These are phyloP conservation scores for Setaria viridis DNA, from an alignment of 202 grass and related monocot genomes.

Conservation along the genomic window DNA sequence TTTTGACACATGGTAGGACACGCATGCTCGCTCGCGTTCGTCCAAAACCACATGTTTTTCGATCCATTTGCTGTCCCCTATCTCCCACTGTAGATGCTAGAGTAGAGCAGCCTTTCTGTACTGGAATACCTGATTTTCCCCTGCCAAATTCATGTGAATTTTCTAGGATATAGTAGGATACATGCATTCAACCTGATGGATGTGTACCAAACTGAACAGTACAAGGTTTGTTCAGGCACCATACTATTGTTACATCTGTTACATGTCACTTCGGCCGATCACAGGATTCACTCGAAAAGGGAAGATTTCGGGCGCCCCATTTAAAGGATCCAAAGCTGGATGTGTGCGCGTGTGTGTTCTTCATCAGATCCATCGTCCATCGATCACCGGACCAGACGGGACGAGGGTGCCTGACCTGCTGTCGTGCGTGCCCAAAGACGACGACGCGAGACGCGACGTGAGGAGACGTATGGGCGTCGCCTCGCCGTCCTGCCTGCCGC, in stretches of 20 bases:
- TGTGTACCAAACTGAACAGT: background rate
- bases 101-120: background rate
- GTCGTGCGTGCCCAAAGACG: background rate
- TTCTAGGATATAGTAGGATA: background rate
- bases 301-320: background rate
- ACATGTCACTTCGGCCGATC: background rate
- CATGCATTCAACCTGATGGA: background rate
- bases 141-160: background rate
- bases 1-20: constrained; percentile 23
- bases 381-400: background rate
- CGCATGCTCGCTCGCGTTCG: background rate
- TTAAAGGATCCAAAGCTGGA: background rate
- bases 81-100: background rate
- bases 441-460: background rate
- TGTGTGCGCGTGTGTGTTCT: background rate
- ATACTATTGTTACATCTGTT: background rate
- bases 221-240: background rate
- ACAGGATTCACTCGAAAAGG: constrained; percentile 17
- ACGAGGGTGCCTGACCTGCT: background rate
- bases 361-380: background rate
- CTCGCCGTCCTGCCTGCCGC: background rate
- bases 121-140: background rate
- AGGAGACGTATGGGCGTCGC: constrained; percentile 15
- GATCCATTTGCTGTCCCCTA: background rate
- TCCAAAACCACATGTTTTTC: constrained; percentile 10